Evolutionary conservation across 306 rosid species (phyloP).

Genomic region (Gynostemma pentaphyllum): DNA sequence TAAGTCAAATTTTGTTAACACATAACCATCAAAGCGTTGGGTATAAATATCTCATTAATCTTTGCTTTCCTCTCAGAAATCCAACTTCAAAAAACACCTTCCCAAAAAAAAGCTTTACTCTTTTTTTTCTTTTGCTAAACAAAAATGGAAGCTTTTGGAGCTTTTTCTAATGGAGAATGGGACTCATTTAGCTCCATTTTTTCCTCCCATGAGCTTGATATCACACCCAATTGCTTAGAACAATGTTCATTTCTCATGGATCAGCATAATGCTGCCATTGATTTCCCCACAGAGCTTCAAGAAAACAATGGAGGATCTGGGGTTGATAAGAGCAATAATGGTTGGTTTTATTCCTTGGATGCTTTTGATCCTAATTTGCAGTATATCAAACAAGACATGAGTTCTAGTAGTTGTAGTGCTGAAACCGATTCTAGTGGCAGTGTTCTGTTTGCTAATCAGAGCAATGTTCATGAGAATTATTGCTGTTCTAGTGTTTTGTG

Average conservation of each 20-base stretch:
- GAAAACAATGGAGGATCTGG: background rate
- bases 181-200: constrained; percentile 40
- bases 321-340: constrained; percentile 19
- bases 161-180: constrained; percentile 61
- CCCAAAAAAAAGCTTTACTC: background rate
- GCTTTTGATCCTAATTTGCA: constrained; percentile 31
- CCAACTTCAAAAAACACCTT: background rate
- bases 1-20: background rate
- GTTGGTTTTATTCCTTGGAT: constrained; percentile 37
- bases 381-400: constrained; percentile 34
- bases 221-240: too few relatives aligned
- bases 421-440: constrained; percentile 16
- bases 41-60: background rate
- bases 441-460: constrained; percentile 18
- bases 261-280: background rate
- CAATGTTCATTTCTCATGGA: constrained; percentile 28
- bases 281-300: background rate
- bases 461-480: background rate
- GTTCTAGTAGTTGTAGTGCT: constrained; percentile 22
- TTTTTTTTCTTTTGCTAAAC: background rate
- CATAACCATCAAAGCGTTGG: background rate
- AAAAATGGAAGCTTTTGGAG: constrained; percentile 59
- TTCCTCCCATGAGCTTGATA: constrained; percentile 37
- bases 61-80: background rate
- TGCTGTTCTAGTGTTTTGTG: constrained; percentile 6